Evolutionary conservation across 2,329 filamentous ascomycete species (phyloP).

Genomic region (Neospermospora avenae): DNA sequence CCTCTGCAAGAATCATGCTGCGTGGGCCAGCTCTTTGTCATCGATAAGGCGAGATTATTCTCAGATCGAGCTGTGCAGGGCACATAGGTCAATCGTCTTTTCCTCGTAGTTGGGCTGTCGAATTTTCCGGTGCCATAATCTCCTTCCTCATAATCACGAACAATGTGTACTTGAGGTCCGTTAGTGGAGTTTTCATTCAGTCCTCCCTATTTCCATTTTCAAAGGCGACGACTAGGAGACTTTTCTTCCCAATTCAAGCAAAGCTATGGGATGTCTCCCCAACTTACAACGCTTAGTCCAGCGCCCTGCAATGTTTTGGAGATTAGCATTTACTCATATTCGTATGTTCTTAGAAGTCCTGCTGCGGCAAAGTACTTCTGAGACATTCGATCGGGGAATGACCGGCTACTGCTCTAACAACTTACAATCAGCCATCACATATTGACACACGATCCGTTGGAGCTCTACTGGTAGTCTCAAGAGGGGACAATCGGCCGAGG

Average conservation of each 20-base stretch:
- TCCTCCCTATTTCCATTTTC: neutral
- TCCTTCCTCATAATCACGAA: neutral
- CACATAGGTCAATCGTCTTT: neutral
- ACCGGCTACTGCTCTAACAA: no score
- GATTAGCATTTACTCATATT: no score
- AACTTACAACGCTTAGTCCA: constrained; percentile 1
- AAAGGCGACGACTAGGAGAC: neutral
- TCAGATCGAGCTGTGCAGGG: neutral
- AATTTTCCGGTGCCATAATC: neutral
- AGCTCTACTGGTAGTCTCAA: neutral
- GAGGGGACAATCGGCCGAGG: neutral
- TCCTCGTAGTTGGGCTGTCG: neutral
- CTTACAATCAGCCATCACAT: constrained; percentile 1
- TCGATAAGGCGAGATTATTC: neutral
- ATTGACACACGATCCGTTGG: neutral
- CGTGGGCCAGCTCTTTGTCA: neutral
- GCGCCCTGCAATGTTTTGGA: no score
- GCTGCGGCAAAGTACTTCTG: no score
- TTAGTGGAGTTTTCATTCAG: neutral
- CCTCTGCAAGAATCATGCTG: constrained; percentile 5
- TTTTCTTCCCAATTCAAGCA: neutral
- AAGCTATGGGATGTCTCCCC: neutral
- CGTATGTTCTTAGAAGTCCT: no score
- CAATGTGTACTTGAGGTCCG: neutral
- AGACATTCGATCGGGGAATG: no score